Base-by-base conservation (phyloP, 257 asterid genomes). In the Nicotiana attenuata region DNA sequence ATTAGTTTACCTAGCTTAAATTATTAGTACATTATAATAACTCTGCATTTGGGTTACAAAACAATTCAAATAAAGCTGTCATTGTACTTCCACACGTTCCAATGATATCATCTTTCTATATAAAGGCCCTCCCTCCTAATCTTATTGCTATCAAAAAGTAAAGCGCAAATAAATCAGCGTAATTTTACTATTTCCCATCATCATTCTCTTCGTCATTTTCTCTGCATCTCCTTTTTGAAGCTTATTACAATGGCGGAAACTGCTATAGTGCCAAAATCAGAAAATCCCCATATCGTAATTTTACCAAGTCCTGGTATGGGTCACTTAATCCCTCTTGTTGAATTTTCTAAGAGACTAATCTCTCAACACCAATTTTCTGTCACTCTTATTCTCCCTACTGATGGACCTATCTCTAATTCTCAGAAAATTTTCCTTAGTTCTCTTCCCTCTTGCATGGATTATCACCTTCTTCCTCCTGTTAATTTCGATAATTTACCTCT, bases 251-350 rank as follows among this genome's bases (percentile, higher is more conserved):
- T 65, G 55, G 66, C 35, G 17, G 10, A 13, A 5, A 24, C 47
- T 71, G 2, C 22, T 20, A 59, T 55, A 16, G 61, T 15, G 59
- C 2, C 31, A 10, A 73, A 80, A 78, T 80, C 65, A 7, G 66
- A 77, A 75, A 8, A 89, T 57, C 83, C 91, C 41, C 93, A 89
- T 83, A 86, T 95, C 71, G 92, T 89, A 56, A 68, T 95, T 1
- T 63, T 95, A 59, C 94, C 97, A 8, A 26, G 90, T 14, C 97
- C 97, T 3, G 97, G 98, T 63, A 93, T 95, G 94, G 98, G 97
- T 33, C 98, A 95, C 79, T 88, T 93, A 29, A 92, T 93, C 87
- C 97, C 97, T 14, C 68, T 91, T 0, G 88, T 77, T 10, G 92
- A 93, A 76, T 89, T 95, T 60, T 91, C 97, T 47, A 89, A 91